Percentiles rank a stretch among this genome's conserved stretches.
These are phyloP conservation scores for Camellia lanceoleosa DNA, from an alignment of 148 eudicot genomes.

Conservation along the genomic window DNA sequence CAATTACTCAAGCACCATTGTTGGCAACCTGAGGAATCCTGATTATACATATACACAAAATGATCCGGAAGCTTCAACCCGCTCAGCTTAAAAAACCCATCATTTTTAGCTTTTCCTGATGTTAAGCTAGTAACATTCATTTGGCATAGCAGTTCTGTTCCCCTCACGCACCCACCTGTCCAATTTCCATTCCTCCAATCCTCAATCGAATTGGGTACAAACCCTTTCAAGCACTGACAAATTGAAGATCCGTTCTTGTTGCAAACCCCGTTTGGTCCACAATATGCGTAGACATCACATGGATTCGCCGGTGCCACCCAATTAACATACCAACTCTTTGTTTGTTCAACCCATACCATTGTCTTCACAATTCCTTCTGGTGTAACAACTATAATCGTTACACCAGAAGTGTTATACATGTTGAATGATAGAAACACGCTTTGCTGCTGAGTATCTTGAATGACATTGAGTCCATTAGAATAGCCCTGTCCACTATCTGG, in stretches of 20 bases:
- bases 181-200: slow-evolving; percentile 15
- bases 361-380: background rate
- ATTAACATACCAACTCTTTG: background rate
- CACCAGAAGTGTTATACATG: background rate
- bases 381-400: background rate
- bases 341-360: background rate
- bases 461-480: background rate
- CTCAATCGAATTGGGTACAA: slow-evolving; percentile 10
- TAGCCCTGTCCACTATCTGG: background rate
- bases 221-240: slow-evolving; percentile 14
- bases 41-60: slow-evolving; percentile 6
- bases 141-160: slow-evolving; percentile 28
- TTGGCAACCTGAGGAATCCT: slow-evolving; percentile 12
- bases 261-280: slow-evolving; percentile 20
- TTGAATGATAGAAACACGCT: background rate
- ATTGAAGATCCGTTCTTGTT: background rate
- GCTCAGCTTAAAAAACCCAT: slow-evolving; percentile 34
- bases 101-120: slow-evolving; percentile 15
- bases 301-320: background rate
- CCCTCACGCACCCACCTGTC: slow-evolving; percentile 15
- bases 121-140: slow-evolving; percentile 5
- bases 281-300: slow-evolving; percentile 9
- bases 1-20: slow-evolving; percentile 32
- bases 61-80: slow-evolving; percentile 37
- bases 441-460: background rate